These are phyloP conservation scores for Acanthamoeba lenticulata DNA, from an alignment of 208 protist species.

Conservation along the genomic window DNA sequence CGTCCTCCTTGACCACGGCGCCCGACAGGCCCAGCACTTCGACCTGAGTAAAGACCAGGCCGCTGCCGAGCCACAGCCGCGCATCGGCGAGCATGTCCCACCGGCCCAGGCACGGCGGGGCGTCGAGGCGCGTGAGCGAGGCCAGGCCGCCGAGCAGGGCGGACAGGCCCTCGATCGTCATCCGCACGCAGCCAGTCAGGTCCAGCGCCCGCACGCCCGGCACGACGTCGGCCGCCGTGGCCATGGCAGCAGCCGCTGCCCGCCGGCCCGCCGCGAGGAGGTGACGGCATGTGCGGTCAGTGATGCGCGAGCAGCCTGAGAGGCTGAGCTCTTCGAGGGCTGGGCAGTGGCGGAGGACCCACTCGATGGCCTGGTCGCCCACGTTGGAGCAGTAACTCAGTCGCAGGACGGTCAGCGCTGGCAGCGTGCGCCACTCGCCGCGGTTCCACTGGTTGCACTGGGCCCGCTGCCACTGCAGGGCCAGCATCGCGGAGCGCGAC, in stretches of 20 bases:
- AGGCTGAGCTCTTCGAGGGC: background rate
- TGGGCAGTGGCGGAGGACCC: background rate
- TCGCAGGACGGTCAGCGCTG: background rate
- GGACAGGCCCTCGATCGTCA: background rate
- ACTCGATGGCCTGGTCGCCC: background rate
- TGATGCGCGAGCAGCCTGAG: background rate
- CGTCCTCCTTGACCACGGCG: background rate
- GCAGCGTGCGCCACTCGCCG: background rate
- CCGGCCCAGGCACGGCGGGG: background rate
- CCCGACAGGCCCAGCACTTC: background rate
- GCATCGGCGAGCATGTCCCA: background rate
- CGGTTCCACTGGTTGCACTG: background rate
- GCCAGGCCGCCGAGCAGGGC: background rate
- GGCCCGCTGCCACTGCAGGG: background rate
- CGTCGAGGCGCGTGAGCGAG: background rate
- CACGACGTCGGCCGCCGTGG: background rate
- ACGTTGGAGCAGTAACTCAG: background rate
- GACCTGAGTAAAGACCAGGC: background rate
- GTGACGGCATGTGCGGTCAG: background rate
- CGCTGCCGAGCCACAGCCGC: background rate
- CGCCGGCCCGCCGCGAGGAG: background rate
- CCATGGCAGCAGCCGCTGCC: background rate
- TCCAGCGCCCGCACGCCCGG: background rate
- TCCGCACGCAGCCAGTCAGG: background rate
- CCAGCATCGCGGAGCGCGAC: background rate